phyloP scores from a whole-genome alignment of 2,329 filamentous ascomycete genomes.

The Sporothrix curviconia region DNA sequence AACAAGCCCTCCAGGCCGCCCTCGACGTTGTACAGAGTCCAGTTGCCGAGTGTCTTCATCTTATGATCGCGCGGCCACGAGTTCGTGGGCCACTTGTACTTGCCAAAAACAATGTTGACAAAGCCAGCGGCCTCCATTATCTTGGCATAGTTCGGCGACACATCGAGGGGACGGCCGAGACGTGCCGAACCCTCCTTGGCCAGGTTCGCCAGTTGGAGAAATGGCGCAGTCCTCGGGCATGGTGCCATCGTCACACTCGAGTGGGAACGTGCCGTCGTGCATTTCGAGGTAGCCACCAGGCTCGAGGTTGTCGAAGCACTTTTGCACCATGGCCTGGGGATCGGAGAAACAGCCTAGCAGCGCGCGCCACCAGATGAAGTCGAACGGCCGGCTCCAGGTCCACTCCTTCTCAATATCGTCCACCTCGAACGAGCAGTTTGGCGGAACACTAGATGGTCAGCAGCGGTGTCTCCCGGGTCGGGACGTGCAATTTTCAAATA shows the following conservation, averaged over 20 bases:
- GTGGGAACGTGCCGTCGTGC: constrained; percentile 20
- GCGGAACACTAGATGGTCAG: constrained; percentile 6
- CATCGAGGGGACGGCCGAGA: constrained; percentile 18
- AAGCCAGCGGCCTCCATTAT: constrained; percentile 25
- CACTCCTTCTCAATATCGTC: constrained; percentile 23
- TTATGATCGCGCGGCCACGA: constrained; percentile 26
- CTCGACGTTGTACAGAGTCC: constrained; percentile 24
- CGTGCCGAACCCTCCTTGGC: constrained; percentile 14
- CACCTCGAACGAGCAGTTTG: constrained; percentile 19
- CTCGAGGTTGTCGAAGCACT: constrained; percentile 21
- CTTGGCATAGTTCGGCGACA: constrained; percentile 19
- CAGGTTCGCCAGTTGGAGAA: constrained; percentile 5
- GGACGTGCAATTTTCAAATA: background rate
- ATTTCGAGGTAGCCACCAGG: constrained; percentile 22
- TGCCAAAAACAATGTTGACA: constrained; percentile 22
- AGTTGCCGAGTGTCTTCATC: constrained; percentile 25
- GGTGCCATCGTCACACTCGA: constrained; percentile 19
- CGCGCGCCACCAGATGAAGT: constrained; percentile 22
- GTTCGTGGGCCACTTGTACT: constrained; percentile 26
- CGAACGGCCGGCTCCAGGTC: constrained; percentile 20
- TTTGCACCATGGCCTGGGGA: constrained; percentile 15
- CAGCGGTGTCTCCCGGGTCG: no score
- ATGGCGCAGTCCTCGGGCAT: constrained; percentile 13
- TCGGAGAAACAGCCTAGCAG: constrained; percentile 20
- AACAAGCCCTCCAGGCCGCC: constrained; percentile 27